Evolutionary conservation across 1,284 basidiomycete species (phyloP), one percentile per base, ranked within the genome.

Genomic region (Cystobasidium pallidum): DNA sequence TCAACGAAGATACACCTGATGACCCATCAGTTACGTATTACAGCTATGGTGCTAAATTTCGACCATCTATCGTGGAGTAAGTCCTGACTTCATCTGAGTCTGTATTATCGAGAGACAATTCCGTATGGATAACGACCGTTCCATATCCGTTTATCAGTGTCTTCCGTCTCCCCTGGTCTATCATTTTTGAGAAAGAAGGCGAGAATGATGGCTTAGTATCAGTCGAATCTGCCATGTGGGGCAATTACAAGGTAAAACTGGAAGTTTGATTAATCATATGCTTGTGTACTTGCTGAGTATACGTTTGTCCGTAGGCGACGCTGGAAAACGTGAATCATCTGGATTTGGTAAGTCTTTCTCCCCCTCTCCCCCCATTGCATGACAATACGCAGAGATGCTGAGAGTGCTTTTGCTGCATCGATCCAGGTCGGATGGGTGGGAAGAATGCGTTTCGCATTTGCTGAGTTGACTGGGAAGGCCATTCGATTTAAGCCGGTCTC

Each of bases 131-230:
- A n/a, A n/a, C 17, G 19, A 36, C 45, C 19, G 11, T 49, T 51
- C 36, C 19, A 45, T 49, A 26, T 61, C 13, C 36, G n/a, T 62
- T 19, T 13, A 51, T 59, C 43, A 73, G 75, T 57, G 73, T 72
- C n/a, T 75, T 78, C 72, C 54, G 70, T 11, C 57, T 76, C 11
- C 88, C 92, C 0, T 91, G 93, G 80, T 87, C 87, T 3, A 88
- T 96, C 39, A 89, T 97, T 61, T 80, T 89, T 26, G 88, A 91
- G 78, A 90, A 91, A 78, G 94, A 97, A 82, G 94, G 93, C 19
- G 88, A 90, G 3, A 98, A 97, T 77, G 92, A 95, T 79, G 92
- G 93, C 1, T 84, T 95, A 47, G 92, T 95, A 66, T 91, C 89
- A 26, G 86, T 94, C 49, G 83, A 88, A 74, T 91, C 90, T 0